Conservation (phyloP, 176 grass and related monocot species). For the Themeda triandra region DNA sequence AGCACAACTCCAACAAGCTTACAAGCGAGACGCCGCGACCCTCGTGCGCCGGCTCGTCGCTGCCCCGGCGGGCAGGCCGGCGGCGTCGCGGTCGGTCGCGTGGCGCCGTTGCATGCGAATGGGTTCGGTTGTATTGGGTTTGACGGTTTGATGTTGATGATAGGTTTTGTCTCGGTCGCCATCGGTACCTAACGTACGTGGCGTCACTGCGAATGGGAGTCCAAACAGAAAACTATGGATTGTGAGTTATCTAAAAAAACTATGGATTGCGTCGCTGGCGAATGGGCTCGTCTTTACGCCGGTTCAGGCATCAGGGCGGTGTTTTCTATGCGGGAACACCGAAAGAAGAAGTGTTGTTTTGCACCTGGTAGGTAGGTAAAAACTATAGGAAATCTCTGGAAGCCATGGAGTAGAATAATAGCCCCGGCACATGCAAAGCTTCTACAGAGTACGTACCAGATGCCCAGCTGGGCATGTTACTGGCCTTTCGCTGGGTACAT, state of each 20-base stretch:
- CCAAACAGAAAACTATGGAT: background rate
- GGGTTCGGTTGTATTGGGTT: background rate
- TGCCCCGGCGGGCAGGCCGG: too few species aligned
- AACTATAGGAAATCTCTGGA: conserved; percentile 19
- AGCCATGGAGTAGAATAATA: conserved; percentile 1
- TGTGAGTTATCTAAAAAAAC: too few species aligned
- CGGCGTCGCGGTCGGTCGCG: too few species aligned
- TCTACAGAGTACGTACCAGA: conserved; percentile 8
- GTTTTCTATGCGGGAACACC: background rate
- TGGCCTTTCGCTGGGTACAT: background rate
- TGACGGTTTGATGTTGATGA: background rate
- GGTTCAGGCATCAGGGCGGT: background rate
- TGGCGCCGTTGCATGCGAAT: background rate
- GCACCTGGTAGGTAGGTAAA: background rate
- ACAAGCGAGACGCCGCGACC: too few species aligned
- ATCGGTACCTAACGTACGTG: conserved; percentile 26
- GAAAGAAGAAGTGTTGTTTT: background rate
- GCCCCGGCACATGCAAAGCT: conserved; percentile 14
- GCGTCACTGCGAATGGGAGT: background rate
- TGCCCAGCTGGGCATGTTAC: conserved; percentile 8
- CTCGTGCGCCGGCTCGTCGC: background rate
- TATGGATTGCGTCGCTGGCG: background rate
- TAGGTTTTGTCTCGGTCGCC: background rate
- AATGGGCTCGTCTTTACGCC: background rate
- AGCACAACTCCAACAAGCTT: too few species aligned